phyloP scores from a whole-genome alignment of 1,284 basidiomycete species.

The Phenoliferia sp. region DNA sequence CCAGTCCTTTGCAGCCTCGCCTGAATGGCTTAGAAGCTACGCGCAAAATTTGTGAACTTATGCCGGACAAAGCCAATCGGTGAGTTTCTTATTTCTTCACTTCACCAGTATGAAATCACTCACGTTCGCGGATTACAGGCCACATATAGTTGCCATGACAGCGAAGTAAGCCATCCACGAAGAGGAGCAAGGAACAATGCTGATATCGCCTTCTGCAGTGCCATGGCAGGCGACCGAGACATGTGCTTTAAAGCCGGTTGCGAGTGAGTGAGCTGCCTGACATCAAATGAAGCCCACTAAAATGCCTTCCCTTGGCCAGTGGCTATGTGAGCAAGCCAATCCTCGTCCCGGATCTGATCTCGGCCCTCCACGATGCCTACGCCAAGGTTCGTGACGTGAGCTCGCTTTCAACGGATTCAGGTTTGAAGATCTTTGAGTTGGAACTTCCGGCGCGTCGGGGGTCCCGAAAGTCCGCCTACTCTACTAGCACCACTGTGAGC shows the following conservation, averaged over 20 bases:
- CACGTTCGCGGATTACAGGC: background rate
- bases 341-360: slow-evolving; percentile 25
- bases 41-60: slow-evolving; percentile 14
- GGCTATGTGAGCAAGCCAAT: slow-evolving; percentile 28
- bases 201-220: background rate
- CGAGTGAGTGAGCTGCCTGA: slow-evolving; percentile 4
- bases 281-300: background rate
- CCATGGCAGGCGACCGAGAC: slow-evolving; percentile 24
- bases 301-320: too few species aligned
- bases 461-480: background rate
- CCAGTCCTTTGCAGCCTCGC: slow-evolving; percentile 3
- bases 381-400: background rate
- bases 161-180: slow-evolving; percentile 13
- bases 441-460: background rate
- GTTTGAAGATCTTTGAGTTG: background rate
- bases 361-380: slow-evolving; percentile 13
- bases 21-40: slow-evolving; percentile 25
- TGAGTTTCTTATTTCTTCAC: background rate
- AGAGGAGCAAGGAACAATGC: background rate
- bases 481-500: background rate
- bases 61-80: slow-evolving; percentile 14
- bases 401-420: background rate
- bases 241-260: slow-evolving; percentile 23
- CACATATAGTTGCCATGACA: slow-evolving; percentile 25
- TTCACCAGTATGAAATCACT: background rate